A percentile compares a stretch with the other conserved stretches of the same genome.
These are phyloP conservation scores for Beauveria australis DNA, from an alignment of 2,329 filamentous ascomycete species.

Conservation along the genomic window DNA sequence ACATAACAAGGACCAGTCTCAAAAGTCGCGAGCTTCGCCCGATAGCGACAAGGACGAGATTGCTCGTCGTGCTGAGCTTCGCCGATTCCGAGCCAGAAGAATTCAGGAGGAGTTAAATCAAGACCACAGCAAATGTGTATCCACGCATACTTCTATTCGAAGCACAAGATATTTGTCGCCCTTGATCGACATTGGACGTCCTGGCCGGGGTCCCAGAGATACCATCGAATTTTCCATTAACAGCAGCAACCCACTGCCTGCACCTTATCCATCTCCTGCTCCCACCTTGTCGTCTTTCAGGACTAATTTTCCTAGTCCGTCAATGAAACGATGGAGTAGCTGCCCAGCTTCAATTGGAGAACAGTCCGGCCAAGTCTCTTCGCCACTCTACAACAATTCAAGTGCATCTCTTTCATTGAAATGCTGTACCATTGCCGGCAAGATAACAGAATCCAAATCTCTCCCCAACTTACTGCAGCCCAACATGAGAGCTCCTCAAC, in stretches of 20 bases:
- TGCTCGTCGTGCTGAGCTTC: slow-evolving; percentile 47
- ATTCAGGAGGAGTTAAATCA: slow-evolving; percentile 50
- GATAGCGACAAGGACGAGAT: slow-evolving; percentile 44
- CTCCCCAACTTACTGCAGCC: neutral
- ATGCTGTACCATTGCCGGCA: slow-evolving; percentile 11
- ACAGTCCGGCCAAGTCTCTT: neutral
- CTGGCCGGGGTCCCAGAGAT: slow-evolving; percentile 37
- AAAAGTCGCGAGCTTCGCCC: slow-evolving; percentile 32
- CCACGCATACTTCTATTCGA: slow-evolving; percentile 20
- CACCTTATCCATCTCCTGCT: slow-evolving; percentile 13
- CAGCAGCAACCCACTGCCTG: neutral
- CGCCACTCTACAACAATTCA: neutral
- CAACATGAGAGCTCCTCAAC: neutral
- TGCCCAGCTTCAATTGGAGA: neutral
- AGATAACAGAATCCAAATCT: neutral
- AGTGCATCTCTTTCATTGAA: neutral
- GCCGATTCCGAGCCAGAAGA: slow-evolving; percentile 44
- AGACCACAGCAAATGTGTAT: slow-evolving; percentile 32
- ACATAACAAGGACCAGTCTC: slow-evolving; percentile 31
- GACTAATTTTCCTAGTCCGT: slow-evolving; percentile 9
- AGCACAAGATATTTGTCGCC: slow-evolving; percentile 19
- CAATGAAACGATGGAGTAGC: slow-evolving; percentile 8
- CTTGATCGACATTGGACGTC: slow-evolving; percentile 21
- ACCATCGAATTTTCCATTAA: slow-evolving; percentile 37
- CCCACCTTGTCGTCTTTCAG: neutral